A percentile compares a stretch with the other conserved stretches of the same genome.
phyloP scores from a whole-genome alignment of 805 yeast species.

The Starmera pachycereana region DNA sequence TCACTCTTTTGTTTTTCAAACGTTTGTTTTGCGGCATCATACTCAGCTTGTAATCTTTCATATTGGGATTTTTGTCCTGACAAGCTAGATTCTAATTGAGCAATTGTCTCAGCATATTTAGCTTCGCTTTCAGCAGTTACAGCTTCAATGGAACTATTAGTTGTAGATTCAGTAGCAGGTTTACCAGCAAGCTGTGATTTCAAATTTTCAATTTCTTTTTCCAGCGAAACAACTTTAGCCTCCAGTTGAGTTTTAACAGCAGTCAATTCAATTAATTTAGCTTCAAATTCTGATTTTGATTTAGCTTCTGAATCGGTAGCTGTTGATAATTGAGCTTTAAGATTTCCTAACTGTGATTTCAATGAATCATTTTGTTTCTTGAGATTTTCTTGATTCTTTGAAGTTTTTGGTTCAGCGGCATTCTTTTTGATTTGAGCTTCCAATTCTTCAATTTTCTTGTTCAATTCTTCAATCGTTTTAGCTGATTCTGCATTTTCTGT shows the following conservation, averaged over 20 bases:
- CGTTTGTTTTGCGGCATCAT: slow-evolving; percentile 13
- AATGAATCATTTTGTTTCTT: slow-evolving; percentile 2
- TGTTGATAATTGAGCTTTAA: slow-evolving; percentile 11
- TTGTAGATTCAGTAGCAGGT: not conserved
- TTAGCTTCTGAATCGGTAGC: slow-evolving; percentile 13
- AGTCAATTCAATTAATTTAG: slow-evolving; percentile 22
- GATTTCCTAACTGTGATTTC: not conserved
- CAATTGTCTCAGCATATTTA: slow-evolving; percentile 1
- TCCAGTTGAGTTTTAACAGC: slow-evolving; percentile 26
- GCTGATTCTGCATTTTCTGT: slow-evolving; percentile 3
- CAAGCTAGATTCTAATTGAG: slow-evolving; percentile 2
- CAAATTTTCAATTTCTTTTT: slow-evolving; percentile 5
- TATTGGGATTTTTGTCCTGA: slow-evolving; percentile 1
- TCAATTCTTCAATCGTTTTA: slow-evolving; percentile 1
- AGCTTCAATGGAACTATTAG: slow-evolving; percentile 2
- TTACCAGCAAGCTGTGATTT: slow-evolving; percentile 3
- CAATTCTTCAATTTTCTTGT: slow-evolving; percentile 10
- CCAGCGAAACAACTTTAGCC: slow-evolving; percentile 7
- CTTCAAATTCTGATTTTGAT: slow-evolving; percentile 26
- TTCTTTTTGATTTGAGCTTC: slow-evolving; percentile 15
- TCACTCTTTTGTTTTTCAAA: slow-evolving; percentile 12
- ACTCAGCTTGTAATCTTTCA: slow-evolving; percentile 8
- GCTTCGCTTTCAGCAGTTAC: slow-evolving; percentile 7
- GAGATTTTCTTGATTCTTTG: slow-evolving; percentile 10
- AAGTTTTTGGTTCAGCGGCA: slow-evolving; percentile 15